A percentile compares a stretch with the other conserved stretches of the same genome.
These are phyloP conservation scores for Ajuga chamaepitys DNA, from an alignment of 257 asterid genomes.

Conservation along the genomic window DNA sequence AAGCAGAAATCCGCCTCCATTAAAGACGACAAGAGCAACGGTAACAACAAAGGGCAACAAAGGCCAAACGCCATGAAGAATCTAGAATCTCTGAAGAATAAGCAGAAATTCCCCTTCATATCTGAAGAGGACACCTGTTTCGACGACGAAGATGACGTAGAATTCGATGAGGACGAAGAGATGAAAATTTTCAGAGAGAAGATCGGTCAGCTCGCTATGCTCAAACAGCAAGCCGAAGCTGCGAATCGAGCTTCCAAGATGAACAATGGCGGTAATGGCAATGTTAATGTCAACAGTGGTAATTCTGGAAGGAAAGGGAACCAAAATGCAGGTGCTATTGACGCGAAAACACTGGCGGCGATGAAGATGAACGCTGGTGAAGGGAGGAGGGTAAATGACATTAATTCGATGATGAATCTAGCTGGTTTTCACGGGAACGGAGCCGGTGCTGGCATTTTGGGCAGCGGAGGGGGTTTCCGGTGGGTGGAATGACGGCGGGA, in stretches of 20 bases:
- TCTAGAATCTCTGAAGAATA: slow-evolving; percentile 37
- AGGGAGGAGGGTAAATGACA: slow-evolving; percentile 22
- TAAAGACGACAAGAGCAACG: slow-evolving; percentile 30
- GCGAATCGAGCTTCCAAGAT: not conserved
- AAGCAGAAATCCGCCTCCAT: slow-evolving; percentile 31
- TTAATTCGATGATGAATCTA: slow-evolving; percentile 58
- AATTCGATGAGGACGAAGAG: slow-evolving; percentile 24
- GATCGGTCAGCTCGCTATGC: slow-evolving; percentile 27
- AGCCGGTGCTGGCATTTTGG: slow-evolving; percentile 11
- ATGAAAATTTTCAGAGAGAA: slow-evolving; percentile 28
- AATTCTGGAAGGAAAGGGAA: slow-evolving; percentile 23
- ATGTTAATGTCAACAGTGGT: not conserved
- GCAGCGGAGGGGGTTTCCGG: slow-evolving; percentile 7
- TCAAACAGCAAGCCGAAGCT: slow-evolving; percentile 36
- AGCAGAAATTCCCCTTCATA: slow-evolving; percentile 27
- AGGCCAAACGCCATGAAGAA: slow-evolving; percentile 25
- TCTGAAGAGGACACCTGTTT: slow-evolving; percentile 24
- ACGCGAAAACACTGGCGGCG: slow-evolving; percentile 35
- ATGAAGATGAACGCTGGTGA: slow-evolving; percentile 27
- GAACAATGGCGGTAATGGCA: slow-evolving; percentile 5
- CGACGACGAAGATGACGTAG: slow-evolving; percentile 26
- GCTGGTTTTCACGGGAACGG: slow-evolving; percentile 65
- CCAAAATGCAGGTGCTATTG: slow-evolving; percentile 30
- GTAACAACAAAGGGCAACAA: slow-evolving; percentile 32
- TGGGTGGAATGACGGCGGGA: slow-evolving; percentile 5